Conservation (phyloP, 306 rosid genomes). For the Alnus glutinosa region DNA sequence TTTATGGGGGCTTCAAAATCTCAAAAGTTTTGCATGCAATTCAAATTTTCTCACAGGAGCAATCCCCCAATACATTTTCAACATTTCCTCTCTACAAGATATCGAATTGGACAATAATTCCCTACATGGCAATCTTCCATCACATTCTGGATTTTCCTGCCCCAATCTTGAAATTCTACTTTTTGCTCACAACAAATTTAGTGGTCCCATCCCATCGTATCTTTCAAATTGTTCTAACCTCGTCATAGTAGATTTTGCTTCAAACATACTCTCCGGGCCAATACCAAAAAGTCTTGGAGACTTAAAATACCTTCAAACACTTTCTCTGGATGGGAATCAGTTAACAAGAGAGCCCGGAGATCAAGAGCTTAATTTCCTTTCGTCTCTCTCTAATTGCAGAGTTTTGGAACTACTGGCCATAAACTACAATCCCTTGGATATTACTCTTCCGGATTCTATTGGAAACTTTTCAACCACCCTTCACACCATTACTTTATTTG, state of each 20-base stretch:
- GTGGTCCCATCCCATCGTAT: neutral
- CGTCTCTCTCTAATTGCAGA: neutral
- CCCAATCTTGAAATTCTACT: neutral
- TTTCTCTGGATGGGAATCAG: neutral
- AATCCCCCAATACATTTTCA: neutral
- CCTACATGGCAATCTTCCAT: neutral
- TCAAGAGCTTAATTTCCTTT: neutral
- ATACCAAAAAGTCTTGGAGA: neutral
- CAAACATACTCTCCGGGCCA: neutral
- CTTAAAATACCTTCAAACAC: neutral
- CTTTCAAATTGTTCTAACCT: constrained; percentile 7
- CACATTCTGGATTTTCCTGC: neutral
- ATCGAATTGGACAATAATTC: neutral
- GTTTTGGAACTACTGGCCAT: neutral
- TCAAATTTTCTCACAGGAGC: neutral
- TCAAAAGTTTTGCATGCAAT: fast-evolving
- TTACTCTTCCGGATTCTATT: neutral
- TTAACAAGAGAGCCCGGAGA: neutral
- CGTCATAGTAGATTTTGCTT: too few species aligned
- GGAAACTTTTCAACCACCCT: neutral
- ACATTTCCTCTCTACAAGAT: neutral
- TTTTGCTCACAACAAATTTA: neutral
- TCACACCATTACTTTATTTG: neutral
- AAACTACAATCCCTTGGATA: neutral
- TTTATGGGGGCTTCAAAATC: neutral